Evolutionary conservation across 331 rosid genomes (phyloP).

Genomic region (Dryas integrifolia): DNA sequence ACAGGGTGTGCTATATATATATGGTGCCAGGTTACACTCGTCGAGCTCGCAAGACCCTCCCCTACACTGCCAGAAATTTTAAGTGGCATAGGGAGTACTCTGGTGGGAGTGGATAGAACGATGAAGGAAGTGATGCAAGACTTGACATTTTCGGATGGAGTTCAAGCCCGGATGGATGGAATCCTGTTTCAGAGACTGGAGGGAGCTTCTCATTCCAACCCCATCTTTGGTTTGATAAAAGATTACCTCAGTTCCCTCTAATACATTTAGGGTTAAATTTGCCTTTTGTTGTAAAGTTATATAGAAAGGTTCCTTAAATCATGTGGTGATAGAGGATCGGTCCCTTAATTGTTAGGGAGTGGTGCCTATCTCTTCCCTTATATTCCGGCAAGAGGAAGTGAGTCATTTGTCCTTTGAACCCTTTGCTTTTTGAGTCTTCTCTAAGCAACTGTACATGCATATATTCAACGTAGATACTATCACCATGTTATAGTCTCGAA

Average conservation of each 20-base stretch:
- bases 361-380: background rate
- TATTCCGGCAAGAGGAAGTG: background rate
- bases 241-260: conserved; percentile 67
- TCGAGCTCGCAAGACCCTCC: conserved; percentile 74
- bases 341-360: background rate
- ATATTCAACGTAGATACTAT: background rate
- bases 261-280: conserved; percentile 5
- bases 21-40: conserved; percentile 61
- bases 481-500: no score
- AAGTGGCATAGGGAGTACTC: conserved; percentile 54
- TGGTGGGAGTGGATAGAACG: conserved; percentile 61
- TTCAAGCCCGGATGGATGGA: conserved; percentile 96
- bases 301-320: background rate
- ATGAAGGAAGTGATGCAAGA: conserved; percentile 54
- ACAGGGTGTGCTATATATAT: background rate
- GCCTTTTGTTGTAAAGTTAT: background rate
- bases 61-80: conserved; percentile 68
- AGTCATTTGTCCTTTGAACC: no score
- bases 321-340: background rate
- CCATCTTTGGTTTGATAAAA: conserved; percentile 57
- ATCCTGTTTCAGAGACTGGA: conserved; percentile 70
- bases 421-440: no score
- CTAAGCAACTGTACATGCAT: background rate
- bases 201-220: conserved; percentile 60
- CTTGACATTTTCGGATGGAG: conserved; percentile 61